phyloP scores from a whole-genome alignment of 2,329 filamentous ascomycete genomes.

The Teratosphaeria pseudoeucalypti region DNA sequence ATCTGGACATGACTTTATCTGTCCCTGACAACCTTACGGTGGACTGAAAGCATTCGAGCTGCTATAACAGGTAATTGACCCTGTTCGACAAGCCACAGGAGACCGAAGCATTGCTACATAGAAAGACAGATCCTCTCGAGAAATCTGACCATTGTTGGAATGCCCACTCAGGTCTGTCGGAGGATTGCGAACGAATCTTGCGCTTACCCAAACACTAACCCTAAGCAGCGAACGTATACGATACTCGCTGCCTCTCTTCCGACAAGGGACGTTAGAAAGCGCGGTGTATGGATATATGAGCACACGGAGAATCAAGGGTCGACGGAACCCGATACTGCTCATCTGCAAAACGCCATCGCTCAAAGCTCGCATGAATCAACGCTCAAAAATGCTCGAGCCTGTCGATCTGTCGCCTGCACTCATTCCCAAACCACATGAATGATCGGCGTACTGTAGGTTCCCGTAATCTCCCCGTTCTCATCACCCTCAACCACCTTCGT shows the following conservation, averaged over 20 bases:
- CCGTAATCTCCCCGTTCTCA: background rate
- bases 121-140: too few species aligned
- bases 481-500: background rate
- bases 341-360: background rate
- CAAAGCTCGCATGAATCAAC: background rate
- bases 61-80: too few species aligned
- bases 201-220: background rate
- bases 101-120: too few species aligned
- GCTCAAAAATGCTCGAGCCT: background rate
- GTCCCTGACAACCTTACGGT: too few species aligned
- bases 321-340: background rate
- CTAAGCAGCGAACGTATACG: background rate
- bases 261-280: too few species aligned
- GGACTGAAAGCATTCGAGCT: too few species aligned
- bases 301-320: too few species aligned
- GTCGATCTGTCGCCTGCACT: background rate
- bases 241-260: background rate
- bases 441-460: slow-evolving; percentile 1
- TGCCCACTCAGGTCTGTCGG: background rate
- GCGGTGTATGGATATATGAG: too few species aligned
- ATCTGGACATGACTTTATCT: too few species aligned
- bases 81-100: too few species aligned
- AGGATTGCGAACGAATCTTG: background rate
- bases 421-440: slow-evolving; percentile 1
- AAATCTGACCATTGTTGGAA: too few species aligned